Evolutionary conservation across 306 rosid genomes (phyloP), one percentile per base, ranked within the genome.

Genomic region (Castanea sativa): DNA sequence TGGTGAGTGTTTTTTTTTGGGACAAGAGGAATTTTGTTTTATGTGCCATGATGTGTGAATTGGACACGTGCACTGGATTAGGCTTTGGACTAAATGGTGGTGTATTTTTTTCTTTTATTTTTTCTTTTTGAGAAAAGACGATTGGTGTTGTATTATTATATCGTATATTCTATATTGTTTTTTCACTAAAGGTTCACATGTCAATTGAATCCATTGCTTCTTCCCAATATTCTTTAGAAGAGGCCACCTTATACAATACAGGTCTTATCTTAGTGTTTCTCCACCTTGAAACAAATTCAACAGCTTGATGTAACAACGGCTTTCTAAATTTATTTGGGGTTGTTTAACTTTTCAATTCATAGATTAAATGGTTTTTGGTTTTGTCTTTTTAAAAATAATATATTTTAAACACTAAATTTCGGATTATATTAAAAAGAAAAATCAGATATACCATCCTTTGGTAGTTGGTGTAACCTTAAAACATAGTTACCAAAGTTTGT

Each of bases 11-110:
- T 30, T 77, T 63, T 25, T 25, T 25, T 25, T 25, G 57, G 70
- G 23, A 60, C 74, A 79, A 12, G 53, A 49, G 55, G 45, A 60
- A 81, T 75, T 90, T 83, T 86, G 88, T 86, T 89, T 80, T 73
- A 67, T 55, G 76, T 73, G 74, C 76, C 76, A 81, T 77, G 56
- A 60, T 30, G 53, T 41, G 75, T 80, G 69, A 49, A 16, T 57
- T 57, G 16, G 18, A 51, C 84, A 73, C 84, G 75, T 73, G 81
- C 63, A 27, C 41, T 30, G 7, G 51, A 30, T 16, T n/a, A 35
- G 72, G 35, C 72, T 8, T 19, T 33, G 52, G 49, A 67, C 72
- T 23, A 18, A 64, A 6, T 30, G 7, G 21, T 29, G 70, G 6
- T 8, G 11, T 2, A 41, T 41, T 41, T 41, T 41, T 38, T 8